Base-by-base conservation (phyloP, 805 yeast species). In the Ogataea naganishii region DNA sequence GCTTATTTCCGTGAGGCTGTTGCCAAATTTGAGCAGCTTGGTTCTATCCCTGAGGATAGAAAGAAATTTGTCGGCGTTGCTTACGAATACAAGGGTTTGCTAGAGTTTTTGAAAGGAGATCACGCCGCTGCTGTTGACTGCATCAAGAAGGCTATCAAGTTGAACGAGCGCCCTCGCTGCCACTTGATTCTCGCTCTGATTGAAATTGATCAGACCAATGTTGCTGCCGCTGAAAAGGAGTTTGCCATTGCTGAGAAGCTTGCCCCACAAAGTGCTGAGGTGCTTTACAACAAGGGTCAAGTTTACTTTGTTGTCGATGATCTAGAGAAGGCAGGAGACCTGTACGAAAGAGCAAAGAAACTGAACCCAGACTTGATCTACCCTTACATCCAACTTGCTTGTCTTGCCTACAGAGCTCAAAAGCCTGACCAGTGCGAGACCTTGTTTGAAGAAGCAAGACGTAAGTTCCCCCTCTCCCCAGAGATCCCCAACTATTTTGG, bases 401-500 rank as follows among this genome's bases (percentile, higher is more conserved):
- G 96, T 57, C 74, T 88, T 46, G 74, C 81, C 38, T 88, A 88
- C 71, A 82, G 86, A 64, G 72, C 72, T 52, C 83, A 81, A 31
- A 61, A 70, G 26, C 54, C 64, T 31, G 67, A 62, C 21, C 72
- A 66, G 30, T 75, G 89, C 43, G 78, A 73, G 51, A 66, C 69
- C 40, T 38, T 49, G 30, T 85, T 85, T 60, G 67, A 70, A 37
- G 76, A 69, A 37, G 85, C 89, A 21, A 75, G 72, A 49, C 64
- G 68, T 54, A 69, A 69, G 54, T 84, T 84, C 72, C 88, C 95
- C 44, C 72, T 88, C 15, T 71, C 81, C 31, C 84, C 97, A 33
- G 96, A 85, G 57, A 80, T 86, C 45, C 94, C 92, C 63, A 88
- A 85, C 65, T 92, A 86, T 60, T 86, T 78, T 52, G 98, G 97